Base-by-base conservation (phyloP, 805 yeast species). In the Scheffersomyces spartinae region DNA sequence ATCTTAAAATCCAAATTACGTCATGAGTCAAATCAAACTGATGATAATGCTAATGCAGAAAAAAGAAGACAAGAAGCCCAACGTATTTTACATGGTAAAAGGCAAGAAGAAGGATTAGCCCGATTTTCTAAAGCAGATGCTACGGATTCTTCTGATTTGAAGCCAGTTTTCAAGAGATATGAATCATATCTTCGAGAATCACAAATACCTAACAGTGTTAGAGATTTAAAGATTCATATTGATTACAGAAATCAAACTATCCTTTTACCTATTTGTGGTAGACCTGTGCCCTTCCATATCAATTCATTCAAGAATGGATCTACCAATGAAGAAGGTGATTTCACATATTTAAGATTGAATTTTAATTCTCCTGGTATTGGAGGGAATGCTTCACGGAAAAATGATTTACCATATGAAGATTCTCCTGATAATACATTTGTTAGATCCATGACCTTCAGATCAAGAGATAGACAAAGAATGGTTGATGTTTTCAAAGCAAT, bases 261-360 rank as follows among this genome's bases (percentile, higher is more conserved):
- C 29, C 71, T 88, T 33, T 59, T 88, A 31, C 98, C 98, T 26
- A 79, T 88, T 31, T 71, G 78, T 43, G 98, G 98, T 35, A 69
- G 97, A 43, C 96, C 97, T 1, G 97, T 91, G 26, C 98, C 98
- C 13, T 88, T 91, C 64, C 98, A 88, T 50, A 85, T 88, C 45
- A 84, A 84, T 49, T 65, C 96, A 4, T 86, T 81, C 58, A 88
- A 86, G 45, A 86, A 83, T 47, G 97, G 95, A 25, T 80, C 94
- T 7, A 86, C 85, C 45, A 83, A 78, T 36, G 98, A 91, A 45
- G 97, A 91, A 61, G 97, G 96, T 27, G 96, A 86, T 39, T 85
- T 71, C 50, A 85, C 95, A 1, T 86, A 82, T 45, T 49, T 88
- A 43, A 74, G 98, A 52, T 65, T 88, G 45, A 88, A 88, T 49